Conservation (phyloP, 73 alveolate species). For the Breviolum minutum region DNA sequence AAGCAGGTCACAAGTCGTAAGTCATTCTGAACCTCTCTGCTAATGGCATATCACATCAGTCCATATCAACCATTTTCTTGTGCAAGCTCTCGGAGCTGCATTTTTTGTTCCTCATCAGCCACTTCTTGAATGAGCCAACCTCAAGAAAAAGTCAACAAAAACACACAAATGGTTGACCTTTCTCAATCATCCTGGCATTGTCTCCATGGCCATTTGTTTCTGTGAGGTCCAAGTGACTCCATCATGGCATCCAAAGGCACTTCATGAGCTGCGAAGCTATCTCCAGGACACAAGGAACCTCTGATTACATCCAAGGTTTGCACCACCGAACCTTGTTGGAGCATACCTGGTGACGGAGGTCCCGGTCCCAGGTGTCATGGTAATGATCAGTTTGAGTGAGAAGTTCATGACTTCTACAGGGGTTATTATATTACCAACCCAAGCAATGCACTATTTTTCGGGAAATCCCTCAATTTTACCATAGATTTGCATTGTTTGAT, state of each 20-base stretch:
- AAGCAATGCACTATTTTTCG: no score
- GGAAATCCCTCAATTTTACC: no score
- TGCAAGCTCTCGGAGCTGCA: background rate
- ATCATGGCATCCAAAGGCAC: slow-evolving; percentile 82
- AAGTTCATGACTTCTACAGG: no score
- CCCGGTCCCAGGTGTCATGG: no score
- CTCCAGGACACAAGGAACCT: slow-evolving; percentile 35
- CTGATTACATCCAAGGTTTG: slow-evolving; percentile 71
- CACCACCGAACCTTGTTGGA: slow-evolving; percentile 59
- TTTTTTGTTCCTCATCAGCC: slow-evolving; percentile 6
- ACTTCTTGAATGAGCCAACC: slow-evolving; percentile 57
- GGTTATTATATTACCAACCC: no score
- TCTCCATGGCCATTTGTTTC: background rate
- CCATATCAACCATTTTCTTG: no score
- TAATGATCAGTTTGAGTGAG: no score
- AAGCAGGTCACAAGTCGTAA: background rate
- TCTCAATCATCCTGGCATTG: background rate
- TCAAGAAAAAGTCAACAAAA: background rate
- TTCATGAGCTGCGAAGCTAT: slow-evolving; percentile 64
- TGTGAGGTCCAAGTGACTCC: background rate
- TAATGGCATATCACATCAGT: no score
- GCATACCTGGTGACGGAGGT: background rate
- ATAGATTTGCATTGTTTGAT: no score
- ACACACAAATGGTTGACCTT: background rate
- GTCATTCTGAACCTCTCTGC: no score